Evolutionary conservation across 192 early-diverging fungal species (phyloP), one percentile per base, ranked within the genome.

Genomic region (Gonapodya sp.): DNA sequence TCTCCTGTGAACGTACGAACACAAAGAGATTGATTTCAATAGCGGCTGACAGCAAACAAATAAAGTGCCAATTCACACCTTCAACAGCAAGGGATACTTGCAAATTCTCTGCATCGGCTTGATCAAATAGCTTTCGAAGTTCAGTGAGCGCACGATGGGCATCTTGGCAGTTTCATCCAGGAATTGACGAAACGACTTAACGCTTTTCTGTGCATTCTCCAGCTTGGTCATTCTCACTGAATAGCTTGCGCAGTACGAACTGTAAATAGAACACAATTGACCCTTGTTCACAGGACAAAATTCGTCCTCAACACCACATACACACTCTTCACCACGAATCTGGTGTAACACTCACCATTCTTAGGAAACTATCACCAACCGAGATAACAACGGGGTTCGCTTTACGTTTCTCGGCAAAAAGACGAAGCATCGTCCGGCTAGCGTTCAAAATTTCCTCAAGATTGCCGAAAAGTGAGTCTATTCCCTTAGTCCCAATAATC

Each of bases 21-120:
- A 64, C 8, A 8, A 64, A 24, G 46, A 64, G 24, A 64, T 24
- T 16, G 8, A 8, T 24, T 16, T 16, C 46, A 64, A 8, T 64
- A 16, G 8, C 46, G 8, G 46, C 8, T 16, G 46, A 64, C 8
- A 8, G 24, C 46, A 64, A 24, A 64, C 46, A 64, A 64, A 8
- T n/a, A n/a, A n/a, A n/a, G n/a, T n/a, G n/a, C n/a, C n/a, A n/a
- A 64, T 16, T 64, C 82, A 36, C 84, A 92, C 93, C 80, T 89
- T 87, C 80, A 96, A 86, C 30, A 99, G 89, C 79, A 99, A 86
- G 37, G 96, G 96, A 86, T 99, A 99, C 88, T 96, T 96, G 89
- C 96, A 97, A 80, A 98, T 94, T 74, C 98, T 91, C 86, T 99
- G 98, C 2, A 99, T 91, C 8, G 46, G 46, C 24, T 64, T 64